phyloP scores from a whole-genome alignment of 257 asterid species.

The Oldenlandia corymbosa region DNA sequence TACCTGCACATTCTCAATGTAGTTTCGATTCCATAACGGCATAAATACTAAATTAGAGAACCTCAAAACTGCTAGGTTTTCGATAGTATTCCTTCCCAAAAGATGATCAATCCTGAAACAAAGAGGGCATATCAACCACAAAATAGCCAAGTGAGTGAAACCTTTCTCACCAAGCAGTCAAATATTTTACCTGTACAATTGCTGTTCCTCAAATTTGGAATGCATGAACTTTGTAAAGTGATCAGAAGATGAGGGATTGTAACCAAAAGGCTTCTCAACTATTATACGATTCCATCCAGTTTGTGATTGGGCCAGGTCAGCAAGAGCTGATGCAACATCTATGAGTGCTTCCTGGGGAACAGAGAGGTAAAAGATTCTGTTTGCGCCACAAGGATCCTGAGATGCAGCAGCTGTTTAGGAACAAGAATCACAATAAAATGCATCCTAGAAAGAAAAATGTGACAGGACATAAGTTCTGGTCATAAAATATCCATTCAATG shows the following conservation, averaged over 20 bases:
- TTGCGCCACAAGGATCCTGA: conserved; percentile 35
- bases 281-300: conserved; percentile 54
- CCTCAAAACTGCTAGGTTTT: conserved; percentile 45
- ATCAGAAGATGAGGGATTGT: conserved; percentile 35
- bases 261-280: conserved; percentile 47
- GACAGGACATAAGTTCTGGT: conserved; percentile 2
- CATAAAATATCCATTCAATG: background rate
- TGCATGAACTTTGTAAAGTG: conserved; percentile 35
- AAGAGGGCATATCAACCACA: background rate
- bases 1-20: conserved; percentile 46
- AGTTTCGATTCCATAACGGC: conserved; percentile 52
- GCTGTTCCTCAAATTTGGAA: conserved; percentile 37
- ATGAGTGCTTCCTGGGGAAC: conserved; percentile 44
- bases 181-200: conserved; percentile 37
- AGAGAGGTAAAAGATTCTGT: conserved; percentile 52
- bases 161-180: background rate
- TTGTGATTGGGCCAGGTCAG: conserved; percentile 37
- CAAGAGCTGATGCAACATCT: conserved; percentile 38
- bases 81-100: conserved; percentile 53
- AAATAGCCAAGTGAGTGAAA: background rate
- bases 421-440: conserved; percentile 9
- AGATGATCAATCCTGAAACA: conserved; percentile 51
- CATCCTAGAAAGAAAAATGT: background rate
- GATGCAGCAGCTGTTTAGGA: conserved; percentile 19
- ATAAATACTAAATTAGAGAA: conserved; percentile 48